Evolutionary conservation across 164 flowering plant genomes (phyloP), one percentile per base, ranked within the genome.

Genomic region (Aristolochia contorta): DNA sequence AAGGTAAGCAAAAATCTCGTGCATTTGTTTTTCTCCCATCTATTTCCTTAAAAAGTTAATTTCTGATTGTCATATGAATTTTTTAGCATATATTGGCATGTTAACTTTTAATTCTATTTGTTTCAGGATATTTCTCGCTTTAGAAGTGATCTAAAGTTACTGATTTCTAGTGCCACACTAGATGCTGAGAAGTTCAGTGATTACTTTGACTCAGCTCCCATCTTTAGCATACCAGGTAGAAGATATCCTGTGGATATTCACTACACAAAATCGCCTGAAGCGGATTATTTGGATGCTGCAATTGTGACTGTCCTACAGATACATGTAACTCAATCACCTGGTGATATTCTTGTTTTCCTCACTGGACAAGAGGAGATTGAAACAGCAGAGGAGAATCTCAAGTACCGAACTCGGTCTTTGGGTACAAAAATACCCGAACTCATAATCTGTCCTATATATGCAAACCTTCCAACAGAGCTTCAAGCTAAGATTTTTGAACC

Each of bases 181-280:
- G 99, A 93, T 77, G 96, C 99, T 0, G 99, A 86, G 74, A 93
- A 93, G 69, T 93, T 93, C 66, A 88, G 96, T 67, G 96, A 93
- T 69, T 93, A 82, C 75, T 93, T 93, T 75, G 99, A 87, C 63
- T 77, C 81, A 10, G 97, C 99, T 45, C 99, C 97, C 55, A 87
- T 93, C 47, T 87, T 93, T 60, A 86, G 79, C 72, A 84, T 93
- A 63, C 97, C 97, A 3, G 98, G 98, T 18, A 83, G 98, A 70
- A 81, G 96, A 46, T 93, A 69, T 67, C 97, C 97, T 59, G 98
- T 93, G 62, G 98, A 89, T 27, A 90, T 93, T 51, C 77, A 83
- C 59, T 86, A 82, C 61, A 93, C 98, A 12, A 92, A 80, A 73
- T 89, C 97, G 20, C 98, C 96, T 8, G 97, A 87, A 69, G 96